These are phyloP conservation scores for Saccharomycopsis babjevae DNA, from an alignment of 805 yeast species.

Conservation along the genomic window DNA sequence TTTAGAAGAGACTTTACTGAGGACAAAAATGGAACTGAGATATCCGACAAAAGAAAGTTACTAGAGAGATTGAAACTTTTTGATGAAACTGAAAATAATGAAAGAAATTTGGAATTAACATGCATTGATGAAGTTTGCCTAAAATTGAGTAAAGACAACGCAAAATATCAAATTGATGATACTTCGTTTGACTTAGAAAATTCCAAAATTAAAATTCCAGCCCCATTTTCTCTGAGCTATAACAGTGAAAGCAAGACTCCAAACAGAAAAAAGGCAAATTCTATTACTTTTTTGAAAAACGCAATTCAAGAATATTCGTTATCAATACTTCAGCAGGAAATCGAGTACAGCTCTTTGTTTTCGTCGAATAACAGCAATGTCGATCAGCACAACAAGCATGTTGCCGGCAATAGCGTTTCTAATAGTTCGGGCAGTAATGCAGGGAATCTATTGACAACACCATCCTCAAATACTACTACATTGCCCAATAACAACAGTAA, in stretches of 20 bases:
- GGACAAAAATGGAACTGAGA: neutral
- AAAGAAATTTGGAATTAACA: constrained; percentile 3
- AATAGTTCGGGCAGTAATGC: neutral
- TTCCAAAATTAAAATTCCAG: neutral
- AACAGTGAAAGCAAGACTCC: neutral
- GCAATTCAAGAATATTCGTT: constrained; percentile 11
- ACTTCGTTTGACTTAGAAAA: neutral
- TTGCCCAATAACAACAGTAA: neutral
- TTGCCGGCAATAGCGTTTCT: neutral
- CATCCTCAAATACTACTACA: neutral
- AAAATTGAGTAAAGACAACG: neutral
- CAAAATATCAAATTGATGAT: neutral
- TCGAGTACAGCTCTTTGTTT: neutral
- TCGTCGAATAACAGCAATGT: neutral
- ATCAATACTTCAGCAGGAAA: neutral
- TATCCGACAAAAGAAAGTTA: neutral
- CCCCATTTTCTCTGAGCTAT: neutral
- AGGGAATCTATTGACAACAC: neutral
- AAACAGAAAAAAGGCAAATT: constrained; percentile 8
- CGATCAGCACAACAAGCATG: neutral
- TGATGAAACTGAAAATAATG: constrained; percentile 3
- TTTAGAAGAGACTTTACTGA: neutral
- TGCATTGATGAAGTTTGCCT: constrained; percentile 6
- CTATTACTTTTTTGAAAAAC: constrained; percentile 11
- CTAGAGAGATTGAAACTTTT: constrained; percentile 5